phyloP scores from a whole-genome alignment of 768 basidiomycete species.

The Suillus hirtellus region DNA sequence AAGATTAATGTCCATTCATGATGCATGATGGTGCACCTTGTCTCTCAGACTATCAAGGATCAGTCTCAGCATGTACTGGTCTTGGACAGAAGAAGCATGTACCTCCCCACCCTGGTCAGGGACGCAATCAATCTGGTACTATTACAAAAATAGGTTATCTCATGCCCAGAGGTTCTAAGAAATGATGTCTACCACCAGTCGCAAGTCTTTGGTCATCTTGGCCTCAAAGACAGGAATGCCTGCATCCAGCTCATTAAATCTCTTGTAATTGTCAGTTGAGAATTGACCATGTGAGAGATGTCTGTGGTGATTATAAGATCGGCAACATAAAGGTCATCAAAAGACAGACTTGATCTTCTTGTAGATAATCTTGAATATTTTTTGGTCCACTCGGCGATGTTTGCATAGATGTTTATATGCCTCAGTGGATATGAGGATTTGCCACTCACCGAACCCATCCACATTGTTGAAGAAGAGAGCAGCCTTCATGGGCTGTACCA shows the following conservation, averaged over 20 bases:
- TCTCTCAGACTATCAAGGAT: slow-evolving; percentile 33
- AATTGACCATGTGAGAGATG: slow-evolving; percentile 71
- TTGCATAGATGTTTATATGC: slow-evolving; percentile 54
- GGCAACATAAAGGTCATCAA: neutral
- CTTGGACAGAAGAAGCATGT: slow-evolving; percentile 10
- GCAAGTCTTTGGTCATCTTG: slow-evolving; percentile 56
- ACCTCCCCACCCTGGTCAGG: slow-evolving; percentile 38
- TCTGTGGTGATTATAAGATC: slow-evolving; percentile 33
- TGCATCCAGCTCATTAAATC: slow-evolving; percentile 43
- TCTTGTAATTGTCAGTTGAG: slow-evolving; percentile 67
- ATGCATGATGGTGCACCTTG: slow-evolving; percentile 33
- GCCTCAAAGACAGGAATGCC: slow-evolving; percentile 67
- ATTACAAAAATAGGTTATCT: slow-evolving; percentile 3
- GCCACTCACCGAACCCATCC: slow-evolving; percentile 65
- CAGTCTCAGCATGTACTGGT: neutral
- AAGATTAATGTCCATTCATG: neutral
- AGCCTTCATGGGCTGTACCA: slow-evolving; percentile 59
- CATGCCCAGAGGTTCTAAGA: neutral
- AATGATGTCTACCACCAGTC: slow-evolving; percentile 46
- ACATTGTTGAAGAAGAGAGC: slow-evolving; percentile 60
- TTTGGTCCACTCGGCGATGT: slow-evolving; percentile 42
- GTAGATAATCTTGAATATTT: slow-evolving; percentile 52
- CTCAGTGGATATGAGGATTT: slow-evolving; percentile 51
- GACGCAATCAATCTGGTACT: slow-evolving; percentile 54
- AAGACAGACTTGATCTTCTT: slow-evolving; percentile 65